Percentiles rank a stretch among this genome's conserved stretches.
Evolutionary conservation across 129 eudicot species (phyloP).

Genomic region (Chrysanthemum lavandulifolium): DNA sequence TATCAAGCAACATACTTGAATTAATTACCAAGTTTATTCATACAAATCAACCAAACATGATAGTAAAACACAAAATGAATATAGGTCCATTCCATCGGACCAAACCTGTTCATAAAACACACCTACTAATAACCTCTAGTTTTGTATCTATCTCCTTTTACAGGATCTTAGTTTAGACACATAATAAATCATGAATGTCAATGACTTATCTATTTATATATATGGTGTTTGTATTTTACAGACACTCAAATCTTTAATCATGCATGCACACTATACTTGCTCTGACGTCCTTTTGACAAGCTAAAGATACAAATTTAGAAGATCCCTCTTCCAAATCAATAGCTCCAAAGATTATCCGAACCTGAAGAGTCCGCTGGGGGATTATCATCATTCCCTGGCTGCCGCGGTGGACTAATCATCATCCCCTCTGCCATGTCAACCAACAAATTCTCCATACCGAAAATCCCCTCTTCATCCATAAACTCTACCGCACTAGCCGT

Average conservation of each 20-base stretch:
- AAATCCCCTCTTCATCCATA: slow-evolving; percentile 38
- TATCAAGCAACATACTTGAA: no score
- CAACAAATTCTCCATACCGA: slow-evolving; percentile 38
- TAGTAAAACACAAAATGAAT: no score
- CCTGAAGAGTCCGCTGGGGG: slow-evolving; percentile 1
- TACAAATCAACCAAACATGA: no score
- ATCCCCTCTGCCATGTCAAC: slow-evolving; percentile 47
- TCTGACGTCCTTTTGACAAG: background rate
- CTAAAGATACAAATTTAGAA: background rate
- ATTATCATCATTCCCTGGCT: background rate
- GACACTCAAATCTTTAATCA: background rate
- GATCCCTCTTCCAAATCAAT: background rate
- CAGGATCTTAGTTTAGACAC: no score
- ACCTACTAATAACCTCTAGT: no score
- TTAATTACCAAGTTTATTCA: no score
- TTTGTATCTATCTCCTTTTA: no score
- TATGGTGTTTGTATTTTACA: no score
- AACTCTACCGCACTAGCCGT: slow-evolving; percentile 17
- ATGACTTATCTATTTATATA: no score
- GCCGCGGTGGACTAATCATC: slow-evolving; percentile 27
- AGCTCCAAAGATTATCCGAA: slow-evolving; percentile 22
- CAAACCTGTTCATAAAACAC: no score
- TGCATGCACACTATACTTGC: slow-evolving; percentile 10
- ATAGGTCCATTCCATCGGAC: no score
- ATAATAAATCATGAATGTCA: no score